phyloP scores from a whole-genome alignment of 352 stramenopile genomes.

The Globisporangium splendens region DNA sequence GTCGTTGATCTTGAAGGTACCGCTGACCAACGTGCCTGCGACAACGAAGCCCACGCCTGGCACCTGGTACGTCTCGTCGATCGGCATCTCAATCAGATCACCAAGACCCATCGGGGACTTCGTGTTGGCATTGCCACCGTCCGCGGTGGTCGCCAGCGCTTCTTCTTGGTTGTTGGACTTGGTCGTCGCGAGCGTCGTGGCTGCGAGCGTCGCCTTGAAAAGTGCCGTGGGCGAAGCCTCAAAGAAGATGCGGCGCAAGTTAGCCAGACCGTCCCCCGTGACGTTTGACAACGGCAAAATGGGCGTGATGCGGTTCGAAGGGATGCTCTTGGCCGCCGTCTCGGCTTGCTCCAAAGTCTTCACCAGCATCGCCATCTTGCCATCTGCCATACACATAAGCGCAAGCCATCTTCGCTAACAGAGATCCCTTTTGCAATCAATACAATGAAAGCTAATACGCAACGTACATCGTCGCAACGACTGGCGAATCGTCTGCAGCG shows the following conservation, averaged over 20 bases:
- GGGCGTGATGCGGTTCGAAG: slow-evolving; percentile 92
- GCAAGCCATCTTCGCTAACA: too few species aligned
- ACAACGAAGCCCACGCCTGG: slow-evolving; percentile 94
- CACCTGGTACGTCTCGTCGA: slow-evolving; percentile 89
- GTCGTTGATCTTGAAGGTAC: slow-evolving; percentile 86
- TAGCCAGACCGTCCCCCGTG: slow-evolving; percentile 91
- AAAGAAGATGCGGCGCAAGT: slow-evolving; percentile 70
- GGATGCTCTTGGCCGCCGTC: slow-evolving; percentile 86
- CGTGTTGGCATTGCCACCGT: not conserved
- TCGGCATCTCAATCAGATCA: slow-evolving; percentile 80
- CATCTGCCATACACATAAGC: slow-evolving; percentile 36
- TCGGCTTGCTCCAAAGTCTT: slow-evolving; percentile 84
- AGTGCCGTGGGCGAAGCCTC: slow-evolving; percentile 62
- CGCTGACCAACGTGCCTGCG: slow-evolving; percentile 91
- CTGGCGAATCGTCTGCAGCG: slow-evolving; percentile 85
- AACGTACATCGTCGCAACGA: slow-evolving; percentile 72
- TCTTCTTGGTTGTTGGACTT: slow-evolving; percentile 58
- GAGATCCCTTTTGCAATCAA: too few species aligned
- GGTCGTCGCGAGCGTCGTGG: slow-evolving; percentile 50
- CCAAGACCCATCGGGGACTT: slow-evolving; percentile 7
- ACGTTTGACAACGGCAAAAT: slow-evolving; percentile 98
- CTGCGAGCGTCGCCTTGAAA: slow-evolving; percentile 69
- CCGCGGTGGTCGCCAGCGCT: slow-evolving; percentile 14
- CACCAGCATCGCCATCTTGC: slow-evolving; percentile 93
- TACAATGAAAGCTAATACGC: not conserved